These are phyloP conservation scores for Naegleria fowleri DNA, from an alignment of 208 protist species.

Conservation along the genomic window DNA sequence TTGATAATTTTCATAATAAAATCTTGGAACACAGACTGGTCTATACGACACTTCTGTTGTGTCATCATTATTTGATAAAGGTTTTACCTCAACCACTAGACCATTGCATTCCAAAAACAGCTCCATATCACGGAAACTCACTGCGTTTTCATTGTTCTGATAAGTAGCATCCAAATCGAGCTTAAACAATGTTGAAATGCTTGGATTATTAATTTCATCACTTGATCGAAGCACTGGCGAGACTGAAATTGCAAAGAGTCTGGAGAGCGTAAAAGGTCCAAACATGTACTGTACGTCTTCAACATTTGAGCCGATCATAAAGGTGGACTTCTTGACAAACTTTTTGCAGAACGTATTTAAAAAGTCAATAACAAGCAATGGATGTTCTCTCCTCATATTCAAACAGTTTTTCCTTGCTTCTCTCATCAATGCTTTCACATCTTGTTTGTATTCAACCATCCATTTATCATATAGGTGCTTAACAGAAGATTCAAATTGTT, in stretches of 20 bases:
- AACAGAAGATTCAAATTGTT: neutral
- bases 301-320: neutral
- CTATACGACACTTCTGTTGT: neutral
- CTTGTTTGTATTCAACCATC: neutral
- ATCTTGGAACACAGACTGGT: neutral
- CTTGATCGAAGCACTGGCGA: neutral
- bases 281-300: neutral
- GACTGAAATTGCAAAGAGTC: neutral
- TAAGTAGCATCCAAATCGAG: neutral
- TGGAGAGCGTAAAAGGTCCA: neutral
- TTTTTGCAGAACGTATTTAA: neutral
- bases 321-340: neutral
- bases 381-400: neutral
- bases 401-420: neutral
- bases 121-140: neutral
- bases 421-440: neutral
- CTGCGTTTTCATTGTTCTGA: neutral
- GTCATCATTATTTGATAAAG: neutral
- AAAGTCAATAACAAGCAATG: neutral
- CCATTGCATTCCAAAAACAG: neutral
- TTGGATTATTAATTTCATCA: neutral
- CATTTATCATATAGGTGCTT: neutral
- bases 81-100: neutral
- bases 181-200: neutral
- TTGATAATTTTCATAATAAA: neutral